Conservation (phyloP, 176 grass and related monocot species). For the Aechmea fasciata region DNA sequence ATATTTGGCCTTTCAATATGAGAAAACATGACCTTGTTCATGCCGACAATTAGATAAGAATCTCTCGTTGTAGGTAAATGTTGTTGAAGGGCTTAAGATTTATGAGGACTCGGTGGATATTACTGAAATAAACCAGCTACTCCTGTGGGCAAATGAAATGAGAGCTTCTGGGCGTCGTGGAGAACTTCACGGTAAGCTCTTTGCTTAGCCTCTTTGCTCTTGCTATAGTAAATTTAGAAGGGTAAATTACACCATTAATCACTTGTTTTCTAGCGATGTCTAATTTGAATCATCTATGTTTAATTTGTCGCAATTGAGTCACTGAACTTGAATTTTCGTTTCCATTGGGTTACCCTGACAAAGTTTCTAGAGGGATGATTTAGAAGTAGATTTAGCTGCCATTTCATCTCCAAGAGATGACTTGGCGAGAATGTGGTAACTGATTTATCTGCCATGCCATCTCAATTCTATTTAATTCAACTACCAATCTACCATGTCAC, state of each 20-base stretch:
- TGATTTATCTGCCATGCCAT: too few species aligned
- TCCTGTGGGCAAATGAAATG: slow-evolving; percentile 68
- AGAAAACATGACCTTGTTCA: background rate
- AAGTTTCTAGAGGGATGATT: too few species aligned
- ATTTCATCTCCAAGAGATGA: too few species aligned
- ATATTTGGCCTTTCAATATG: background rate
- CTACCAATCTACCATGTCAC: too few species aligned
- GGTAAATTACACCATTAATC: too few species aligned
- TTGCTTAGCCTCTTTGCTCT: background rate
- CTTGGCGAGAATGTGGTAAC: too few species aligned
- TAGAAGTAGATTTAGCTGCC: too few species aligned
- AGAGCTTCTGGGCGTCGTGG: slow-evolving; percentile 46
- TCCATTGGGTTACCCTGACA: too few species aligned
- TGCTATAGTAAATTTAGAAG: background rate
- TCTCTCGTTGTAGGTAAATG: slow-evolving; percentile 49
- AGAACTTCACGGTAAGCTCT: slow-evolving; percentile 57
- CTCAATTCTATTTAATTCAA: too few species aligned
- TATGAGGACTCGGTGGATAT: slow-evolving; percentile 66
- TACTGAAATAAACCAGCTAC: slow-evolving; percentile 40
- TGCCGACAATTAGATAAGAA: slow-evolving; percentile 5
- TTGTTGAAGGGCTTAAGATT: slow-evolving; percentile 85
- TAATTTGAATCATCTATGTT: too few species aligned
- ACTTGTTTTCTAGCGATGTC: background rate
- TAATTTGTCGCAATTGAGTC: too few species aligned
- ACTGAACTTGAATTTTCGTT: too few species aligned